These are phyloP conservation scores for Pseudonectria buxi DNA, from an alignment of 2,329 filamentous ascomycete genomes.

Conservation along the genomic window DNA sequence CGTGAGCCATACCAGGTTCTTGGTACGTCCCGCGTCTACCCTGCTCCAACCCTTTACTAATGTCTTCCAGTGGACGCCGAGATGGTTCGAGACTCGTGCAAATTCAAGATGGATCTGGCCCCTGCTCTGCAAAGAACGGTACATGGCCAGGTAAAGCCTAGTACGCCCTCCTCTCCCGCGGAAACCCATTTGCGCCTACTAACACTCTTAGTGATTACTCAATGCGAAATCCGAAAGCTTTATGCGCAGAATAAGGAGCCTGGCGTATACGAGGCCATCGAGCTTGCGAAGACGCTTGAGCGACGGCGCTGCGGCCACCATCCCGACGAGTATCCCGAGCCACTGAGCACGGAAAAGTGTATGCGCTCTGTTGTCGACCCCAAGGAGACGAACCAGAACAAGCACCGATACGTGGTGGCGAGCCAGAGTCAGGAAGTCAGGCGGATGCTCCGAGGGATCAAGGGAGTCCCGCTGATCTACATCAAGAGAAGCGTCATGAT, in stretches of 20 bases:
- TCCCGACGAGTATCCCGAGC: slow-evolving; percentile 62
- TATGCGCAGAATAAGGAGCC: slow-evolving; percentile 56
- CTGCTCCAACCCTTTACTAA: slow-evolving; percentile 14
- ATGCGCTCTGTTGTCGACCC: slow-evolving; percentile 70
- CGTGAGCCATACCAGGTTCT: slow-evolving; percentile 91
- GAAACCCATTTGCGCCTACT: slow-evolving; percentile 8
- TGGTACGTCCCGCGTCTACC: slow-evolving; percentile 35
- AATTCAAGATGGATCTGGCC: slow-evolving; percentile 85
- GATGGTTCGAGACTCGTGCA: slow-evolving; percentile 72
- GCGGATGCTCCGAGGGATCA: slow-evolving; percentile 55
- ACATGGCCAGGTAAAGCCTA: slow-evolving; percentile 78
- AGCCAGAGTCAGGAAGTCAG: slow-evolving; percentile 63
- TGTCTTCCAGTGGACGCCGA: slow-evolving; percentile 63
- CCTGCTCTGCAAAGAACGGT: slow-evolving; percentile 72
- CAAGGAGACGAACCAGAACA: slow-evolving; percentile 64
- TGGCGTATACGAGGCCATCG: slow-evolving; percentile 54
- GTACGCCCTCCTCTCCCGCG: slow-evolving; percentile 38
- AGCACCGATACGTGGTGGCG: slow-evolving; percentile 72
- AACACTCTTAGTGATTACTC: slow-evolving; percentile 59
- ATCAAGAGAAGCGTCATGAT: slow-evolving; percentile 71
- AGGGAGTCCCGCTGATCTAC: slow-evolving; percentile 71
- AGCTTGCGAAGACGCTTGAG: slow-evolving; percentile 68
- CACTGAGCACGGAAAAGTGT: slow-evolving; percentile 64
- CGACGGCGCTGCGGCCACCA: slow-evolving; percentile 74
- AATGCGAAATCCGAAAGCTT: slow-evolving; percentile 73